Evolutionary conservation across 2,329 filamentous ascomycete genomes (phyloP).

Genomic region (Trichoderma pleuroti): DNA sequence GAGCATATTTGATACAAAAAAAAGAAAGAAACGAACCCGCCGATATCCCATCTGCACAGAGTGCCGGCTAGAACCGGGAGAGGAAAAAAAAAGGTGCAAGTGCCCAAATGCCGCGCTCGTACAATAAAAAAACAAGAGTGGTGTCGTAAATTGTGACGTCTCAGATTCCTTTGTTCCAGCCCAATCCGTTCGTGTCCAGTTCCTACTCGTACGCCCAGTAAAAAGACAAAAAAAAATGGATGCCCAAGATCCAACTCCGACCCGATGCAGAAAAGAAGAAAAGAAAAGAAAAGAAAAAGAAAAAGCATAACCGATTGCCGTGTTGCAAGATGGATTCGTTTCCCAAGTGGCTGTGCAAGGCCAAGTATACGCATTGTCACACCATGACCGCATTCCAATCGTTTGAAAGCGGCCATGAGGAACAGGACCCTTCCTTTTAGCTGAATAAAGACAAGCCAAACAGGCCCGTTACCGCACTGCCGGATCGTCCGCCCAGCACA

Average conservation of each 20-base stretch:
- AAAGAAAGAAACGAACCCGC: accelerated
- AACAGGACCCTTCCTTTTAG: neutral
- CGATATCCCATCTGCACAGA: neutral
- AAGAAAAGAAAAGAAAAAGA: neutral
- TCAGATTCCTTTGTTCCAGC: neutral
- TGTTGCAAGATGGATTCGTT: constrained; percentile 5
- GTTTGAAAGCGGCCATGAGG: neutral
- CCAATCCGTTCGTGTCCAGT: neutral
- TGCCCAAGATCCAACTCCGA: neutral
- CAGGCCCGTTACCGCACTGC: neutral
- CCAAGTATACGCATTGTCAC: neutral
- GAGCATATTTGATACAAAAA: neutral
- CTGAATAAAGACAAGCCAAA: neutral
- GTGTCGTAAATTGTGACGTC: neutral
- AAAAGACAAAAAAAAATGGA: neutral
- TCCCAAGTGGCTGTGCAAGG: neutral
- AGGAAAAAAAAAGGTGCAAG: neutral
- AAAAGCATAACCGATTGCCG: neutral
- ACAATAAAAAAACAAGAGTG: neutral
- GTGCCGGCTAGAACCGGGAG: neutral
- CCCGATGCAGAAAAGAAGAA: neutral
- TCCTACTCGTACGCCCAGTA: neutral
- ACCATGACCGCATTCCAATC: neutral
- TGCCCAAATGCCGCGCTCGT: neutral
- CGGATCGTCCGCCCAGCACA: neutral